Base-by-base conservation (phyloP, 1,139 yeast genomes). In the Sugiyamaella paludigena region DNA sequence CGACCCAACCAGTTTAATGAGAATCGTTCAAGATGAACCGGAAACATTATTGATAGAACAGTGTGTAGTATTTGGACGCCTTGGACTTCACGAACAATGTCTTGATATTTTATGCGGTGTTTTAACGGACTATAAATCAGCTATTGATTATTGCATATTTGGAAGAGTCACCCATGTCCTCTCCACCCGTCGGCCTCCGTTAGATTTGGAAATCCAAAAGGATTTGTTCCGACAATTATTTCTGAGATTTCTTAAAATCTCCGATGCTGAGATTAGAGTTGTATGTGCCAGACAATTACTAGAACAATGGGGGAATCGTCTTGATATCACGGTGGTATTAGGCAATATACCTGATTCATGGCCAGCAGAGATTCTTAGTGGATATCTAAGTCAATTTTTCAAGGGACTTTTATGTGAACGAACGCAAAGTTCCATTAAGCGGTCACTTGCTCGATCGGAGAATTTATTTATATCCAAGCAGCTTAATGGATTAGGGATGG, bases 31-130 rank as follows among this genome's bases (percentile, higher is more conserved):
- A n/a, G 59, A 60, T n/a, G 60, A 62, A 4, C 45, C 57, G 26
- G 59, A 55, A 13, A 49, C 66, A 12, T 52, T 69, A 36, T 45
- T 58, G 12, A 51, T 64, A 15, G 76, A 72, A 48, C 59, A 66
- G 36, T 65, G 69, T 26, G 56, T 67, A 9, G 56, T 71, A 2
- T 67, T 66, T 49, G 64, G 68, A 16, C 58, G 60, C 19, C 54
- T 69, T n/a, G 67, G 66, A 9, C 54, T 59, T 11, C 68, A 69
- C 46, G 69, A 62, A 34, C 61, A 66, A 40, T 63, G 70, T 13
- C 48, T 72, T 24, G 60, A 61, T 12, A 58, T 66, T n/a, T 58
- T 72, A 33, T 60, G 64, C 33, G 61, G 58, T 16, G 56, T 58
- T 2, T 52, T 68, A 27, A 57, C 63, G 7, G 74, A 70, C 48